Percentiles rank a stretch among this genome's conserved stretches.
These are phyloP conservation scores for Fusarium goolgardi DNA, from an alignment of 2,329 filamentous ascomycete species.

Conservation along the genomic window DNA sequence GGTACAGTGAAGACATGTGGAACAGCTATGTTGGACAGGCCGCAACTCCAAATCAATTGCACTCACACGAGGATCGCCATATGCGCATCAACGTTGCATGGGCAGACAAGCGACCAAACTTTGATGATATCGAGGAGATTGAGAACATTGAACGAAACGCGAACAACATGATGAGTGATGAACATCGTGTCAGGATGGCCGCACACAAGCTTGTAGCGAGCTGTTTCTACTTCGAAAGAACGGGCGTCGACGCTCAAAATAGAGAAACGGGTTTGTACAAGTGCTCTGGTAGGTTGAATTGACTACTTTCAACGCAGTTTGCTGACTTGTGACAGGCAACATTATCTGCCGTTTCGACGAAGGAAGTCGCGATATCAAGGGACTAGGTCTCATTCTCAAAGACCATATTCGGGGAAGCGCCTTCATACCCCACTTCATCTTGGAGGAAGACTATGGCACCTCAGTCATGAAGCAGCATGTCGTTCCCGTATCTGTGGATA, in stretches of 20 bases:
- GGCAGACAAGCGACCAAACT: background rate
- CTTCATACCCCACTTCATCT: background rate
- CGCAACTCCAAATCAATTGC: background rate
- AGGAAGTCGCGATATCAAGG: background rate
- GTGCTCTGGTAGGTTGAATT: background rate
- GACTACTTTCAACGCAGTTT: accelerated
- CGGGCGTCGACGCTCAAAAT: background rate
- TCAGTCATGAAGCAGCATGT: background rate
- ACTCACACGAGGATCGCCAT: background rate
- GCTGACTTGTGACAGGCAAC: background rate
- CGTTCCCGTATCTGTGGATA: background rate
- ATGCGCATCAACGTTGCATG: background rate
- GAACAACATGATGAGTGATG: background rate
- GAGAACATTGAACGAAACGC: background rate
- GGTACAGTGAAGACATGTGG: background rate
- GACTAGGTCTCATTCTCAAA: background rate
- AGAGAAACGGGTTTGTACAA: background rate
- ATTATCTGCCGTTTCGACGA: background rate
- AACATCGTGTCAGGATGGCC: background rate
- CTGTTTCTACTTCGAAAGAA: background rate
- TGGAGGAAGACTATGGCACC: background rate
- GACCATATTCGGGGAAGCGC: background rate
- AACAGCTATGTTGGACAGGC: background rate
- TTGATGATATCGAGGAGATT: background rate
- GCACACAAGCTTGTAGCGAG: background rate